Evolutionary conservation across 1,284 basidiomycete genomes (phyloP), one percentile per base, ranked within the genome.

Genomic region (Cryptococcus sp.): DNA sequence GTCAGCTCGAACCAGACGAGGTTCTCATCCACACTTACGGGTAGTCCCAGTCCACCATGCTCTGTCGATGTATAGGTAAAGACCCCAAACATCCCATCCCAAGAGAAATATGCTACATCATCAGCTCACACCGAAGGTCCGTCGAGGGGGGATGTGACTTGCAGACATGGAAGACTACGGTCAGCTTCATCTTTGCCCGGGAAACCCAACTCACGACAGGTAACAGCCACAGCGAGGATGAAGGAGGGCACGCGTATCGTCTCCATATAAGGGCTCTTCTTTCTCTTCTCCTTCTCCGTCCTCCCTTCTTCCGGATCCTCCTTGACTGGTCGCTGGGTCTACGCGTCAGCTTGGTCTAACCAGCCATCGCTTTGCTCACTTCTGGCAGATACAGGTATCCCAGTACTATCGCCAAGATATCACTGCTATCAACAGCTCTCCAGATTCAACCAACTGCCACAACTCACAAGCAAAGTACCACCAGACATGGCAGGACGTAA

Each of bases 401-500:
- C 18, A 36, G 18, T 7, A 45, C 18, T 7, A 16, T 38, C n/a
- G 35, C 35, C 10, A 45, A 18, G 3, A 36, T 25, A 22, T 19
- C 33, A 9, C 33, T 45, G 18, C 14, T 14, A 42, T 45, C 23
- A 45, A 22, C 35, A 12, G 14, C 28, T 14, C 28, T 31, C 28
- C n/a, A 12, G 24, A 23, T 22, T 18, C 25, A 4, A 14, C 18
- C 7, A 14, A 14, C 9, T 31, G n/a, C n/a, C 14, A 31, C 2
- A 3, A 60, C 56, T 51, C 28, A 31, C 28, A 31, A 31, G 28
- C 7, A 7, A 14, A 31, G 28, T 7, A 31, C 28, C 9, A 56
- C 39, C 11, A 62, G 38, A 32, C 58, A 53, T 2, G 63, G 61
- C 22, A 65, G 45, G 18, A 56, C 63, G 37, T 56, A 63, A 2